Base-by-base conservation (phyloP, 805 yeast genomes). In the Candida arabinofermentans region DNA sequence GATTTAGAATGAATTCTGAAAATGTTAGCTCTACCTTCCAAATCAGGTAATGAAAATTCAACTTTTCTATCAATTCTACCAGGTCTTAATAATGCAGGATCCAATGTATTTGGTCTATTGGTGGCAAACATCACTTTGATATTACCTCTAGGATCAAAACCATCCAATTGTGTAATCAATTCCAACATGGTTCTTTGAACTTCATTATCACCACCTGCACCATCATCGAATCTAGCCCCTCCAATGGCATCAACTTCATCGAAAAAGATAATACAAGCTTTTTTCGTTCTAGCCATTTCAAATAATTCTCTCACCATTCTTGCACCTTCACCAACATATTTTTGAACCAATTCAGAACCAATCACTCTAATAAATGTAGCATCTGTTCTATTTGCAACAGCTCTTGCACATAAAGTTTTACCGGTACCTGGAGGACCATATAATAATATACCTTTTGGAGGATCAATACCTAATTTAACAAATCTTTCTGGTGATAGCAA, bases 351-450 rank as follows among this genome's bases (percentile, higher is more conserved):
- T 67, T 93, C 99, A 1, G 98, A 91, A 8, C 99, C 99, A 70
- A 93, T 93, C 40, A 93, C 99, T 59, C 99, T 83, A 49, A 93
- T 93, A 56, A 93, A 93, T 0, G 99, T 93, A 21, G 99, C 99
- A 67, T 93, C 99, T 2, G 99, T 93, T 72, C 99, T 83, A 66
- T 93, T 93, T 36, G 99, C 99, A 18, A 93, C 99, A 1, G 99
- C 99, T 58, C 99, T 79, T 0, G 99, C 99, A 72, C 98, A 93
- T 42, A 93, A 70, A 0, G 99, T 93, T 63, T 93, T 93, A 65
- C 99, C 99, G 0, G 99, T 93, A 54, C 99, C 99, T 37, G 99
- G 99, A 8, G 99, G 99, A 0, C 99, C 99, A 62, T 93, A 93
- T 36, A 93, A 71, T 52, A 93, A 70, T 50, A 93, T 90, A 61